Evolutionary conservation across 1,284 basidiomycete species (phyloP).

Genomic region (Tilletia indica): DNA sequence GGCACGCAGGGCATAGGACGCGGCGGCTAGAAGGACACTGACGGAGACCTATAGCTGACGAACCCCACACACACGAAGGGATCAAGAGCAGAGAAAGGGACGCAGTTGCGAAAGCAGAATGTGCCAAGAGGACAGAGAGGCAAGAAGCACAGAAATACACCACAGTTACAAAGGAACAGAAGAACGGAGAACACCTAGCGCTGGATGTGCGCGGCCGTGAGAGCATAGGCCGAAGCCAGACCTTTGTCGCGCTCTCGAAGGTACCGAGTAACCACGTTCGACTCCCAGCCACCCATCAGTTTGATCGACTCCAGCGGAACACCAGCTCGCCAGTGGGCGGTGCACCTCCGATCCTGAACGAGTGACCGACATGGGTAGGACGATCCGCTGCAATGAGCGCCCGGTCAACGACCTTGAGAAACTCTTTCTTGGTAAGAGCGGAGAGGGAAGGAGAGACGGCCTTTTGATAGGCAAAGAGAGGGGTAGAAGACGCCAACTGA

Average conservation of each 20-base stretch:
- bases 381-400: background rate
- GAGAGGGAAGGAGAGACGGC: background rate
- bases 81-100: too few relatives aligned
- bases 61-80: too few relatives aligned
- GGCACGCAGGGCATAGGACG: too few relatives aligned
- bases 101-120: too few relatives aligned
- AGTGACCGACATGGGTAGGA: background rate
- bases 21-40: too few relatives aligned
- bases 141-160: too few relatives aligned
- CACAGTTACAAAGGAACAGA: too few relatives aligned
- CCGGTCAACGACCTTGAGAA: background rate
- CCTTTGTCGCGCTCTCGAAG: background rate
- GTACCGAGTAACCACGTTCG: background rate
- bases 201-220: too few relatives aligned
- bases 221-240: background rate
- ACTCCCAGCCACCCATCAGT: background rate
- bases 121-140: too few relatives aligned
- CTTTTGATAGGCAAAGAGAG: background rate
- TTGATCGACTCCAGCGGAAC: background rate
- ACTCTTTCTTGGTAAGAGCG: background rate
- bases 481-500: background rate
- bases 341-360: constrained; percentile 1
- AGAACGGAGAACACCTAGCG: too few relatives aligned
- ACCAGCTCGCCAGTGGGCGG: background rate
- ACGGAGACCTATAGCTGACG: too few relatives aligned